phyloP scores from a whole-genome alignment of 2,329 filamentous ascomycete species.

The Dendryphion nanum region DNA sequence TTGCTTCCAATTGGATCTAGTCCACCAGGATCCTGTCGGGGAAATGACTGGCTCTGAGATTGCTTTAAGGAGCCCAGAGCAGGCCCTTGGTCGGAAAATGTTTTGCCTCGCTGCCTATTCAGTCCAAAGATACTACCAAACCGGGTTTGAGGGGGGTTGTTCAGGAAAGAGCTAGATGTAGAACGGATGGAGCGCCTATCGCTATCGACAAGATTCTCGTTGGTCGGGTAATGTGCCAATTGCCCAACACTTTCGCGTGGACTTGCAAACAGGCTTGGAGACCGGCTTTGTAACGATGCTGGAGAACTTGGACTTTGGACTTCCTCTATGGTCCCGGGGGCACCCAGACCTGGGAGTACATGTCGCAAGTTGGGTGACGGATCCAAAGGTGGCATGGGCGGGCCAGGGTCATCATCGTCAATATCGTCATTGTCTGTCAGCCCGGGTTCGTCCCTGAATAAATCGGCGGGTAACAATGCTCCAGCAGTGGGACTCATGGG shows the following conservation, averaged over 20 bases:
- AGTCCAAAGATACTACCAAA: slow-evolving; percentile 60
- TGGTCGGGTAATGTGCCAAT: slow-evolving; percentile 38
- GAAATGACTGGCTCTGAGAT: slow-evolving; percentile 76
- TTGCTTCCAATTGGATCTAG: slow-evolving; percentile 50
- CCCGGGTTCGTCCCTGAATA: slow-evolving; percentile 64
- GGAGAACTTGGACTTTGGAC: slow-evolving; percentile 43
- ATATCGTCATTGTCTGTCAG: slow-evolving; percentile 35
- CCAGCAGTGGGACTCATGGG: slow-evolving; percentile 77
- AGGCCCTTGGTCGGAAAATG: slow-evolving; percentile 60
- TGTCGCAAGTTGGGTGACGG: slow-evolving; percentile 31
- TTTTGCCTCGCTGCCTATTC: slow-evolving; percentile 62
- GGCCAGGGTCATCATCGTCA: slow-evolving; percentile 24
- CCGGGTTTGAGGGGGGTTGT: slow-evolving; percentile 48
- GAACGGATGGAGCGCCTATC: slow-evolving; percentile 49
- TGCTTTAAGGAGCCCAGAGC: slow-evolving; percentile 67
- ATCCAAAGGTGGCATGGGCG: slow-evolving; percentile 21
- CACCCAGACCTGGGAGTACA: slow-evolving; percentile 43
- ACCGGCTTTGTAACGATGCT: slow-evolving; percentile 41
- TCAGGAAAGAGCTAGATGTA: slow-evolving; percentile 49
- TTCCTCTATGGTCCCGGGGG: slow-evolving; percentile 35
- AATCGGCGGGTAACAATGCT: slow-evolving; percentile 67
- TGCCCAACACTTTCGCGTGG: slow-evolving; percentile 48
- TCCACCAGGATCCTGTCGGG: slow-evolving; percentile 51
- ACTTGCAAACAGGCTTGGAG: slow-evolving; percentile 48
- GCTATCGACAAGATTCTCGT: slow-evolving; percentile 43